Evolutionary conservation across 768 basidiomycete species (phyloP), one percentile per base, ranked within the genome.

Genomic region (Bullera alba): DNA sequence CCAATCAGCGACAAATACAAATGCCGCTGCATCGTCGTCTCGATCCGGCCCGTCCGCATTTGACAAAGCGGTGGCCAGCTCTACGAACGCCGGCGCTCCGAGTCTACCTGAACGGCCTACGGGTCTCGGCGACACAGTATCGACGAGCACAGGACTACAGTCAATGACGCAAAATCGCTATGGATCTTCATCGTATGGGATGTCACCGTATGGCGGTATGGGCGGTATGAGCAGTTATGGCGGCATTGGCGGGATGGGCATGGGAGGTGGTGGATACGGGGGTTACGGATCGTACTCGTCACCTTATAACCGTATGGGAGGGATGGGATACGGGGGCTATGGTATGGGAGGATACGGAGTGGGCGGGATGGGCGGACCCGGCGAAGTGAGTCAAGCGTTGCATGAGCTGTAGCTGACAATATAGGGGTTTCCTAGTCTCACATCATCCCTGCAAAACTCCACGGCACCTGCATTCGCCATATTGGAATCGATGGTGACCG

Each of bases 381-480:
- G 77, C 50, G 67, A 71, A 52, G 71, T 70, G 46, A 61, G 76
- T 42, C 45, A 53, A 26, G 32, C 54, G 26, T 36, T 27, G 0
- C 49, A 21, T 25, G 48, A 42, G 22, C 75, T 75, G 72, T 48
- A 27, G 17, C 42, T n/a, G 21, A 46, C 22, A 19, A 17, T 14
- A 30, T 12, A 58, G 79, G 81, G 73, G 75, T 79, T 41, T 71
- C 80, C 83, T 0, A 81, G 82, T 4, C 82, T 96, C 50, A 84
- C 89, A 0, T 88, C 91, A 65, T 83, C 86, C 0, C 83, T 96
- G 53, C 90, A 95, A 75, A 71, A 81, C 5, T 86, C 87, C 8
- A 99, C 93, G 1, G 84, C 87, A 47, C 84, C 87, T 50, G 96
- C 93, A 2, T 99, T 99, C 65, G 79, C 85, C 25, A 83, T 99